Conservation (phyloP, 768 basidiomycete species). For the Phanerochaete carnosa region DNA sequence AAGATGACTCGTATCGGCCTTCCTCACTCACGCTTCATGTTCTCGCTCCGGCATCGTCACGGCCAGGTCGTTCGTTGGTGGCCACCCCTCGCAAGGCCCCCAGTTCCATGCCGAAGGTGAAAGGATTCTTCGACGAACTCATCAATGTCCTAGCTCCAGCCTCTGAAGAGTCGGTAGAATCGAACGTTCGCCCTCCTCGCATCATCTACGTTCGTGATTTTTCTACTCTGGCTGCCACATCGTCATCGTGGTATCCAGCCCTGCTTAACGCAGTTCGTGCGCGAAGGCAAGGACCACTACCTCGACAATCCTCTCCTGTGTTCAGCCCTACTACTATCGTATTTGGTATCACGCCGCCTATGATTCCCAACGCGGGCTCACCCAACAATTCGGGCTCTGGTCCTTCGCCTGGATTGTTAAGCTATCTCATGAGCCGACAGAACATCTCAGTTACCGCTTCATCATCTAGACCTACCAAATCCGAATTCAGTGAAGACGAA, state of each 20-base stretch:
- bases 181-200: constrained; percentile 46
- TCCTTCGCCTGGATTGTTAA: constrained; percentile 34
- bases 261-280: constrained; percentile 76
- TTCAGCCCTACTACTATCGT: constrained; percentile 76
- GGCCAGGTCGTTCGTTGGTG: constrained; percentile 8
- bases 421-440: constrained; percentile 43
- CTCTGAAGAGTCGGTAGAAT: constrained; percentile 22
- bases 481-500: constrained; percentile 68
- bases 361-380: constrained; percentile 34
- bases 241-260: constrained; percentile 76
- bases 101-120: constrained; percentile 41
- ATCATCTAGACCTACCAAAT: constrained; percentile 33
- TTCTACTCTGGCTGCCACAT: constrained; percentile 66
- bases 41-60: constrained; percentile 28
- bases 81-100: constrained; percentile 2
- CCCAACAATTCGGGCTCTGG: constrained; percentile 3
- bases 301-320: constrained; percentile 57
- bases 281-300: constrained; percentile 63
- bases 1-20: constrained; percentile 37
- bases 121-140: constrained; percentile 73
- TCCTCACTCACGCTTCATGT: constrained; percentile 48
- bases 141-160: constrained; percentile 52
- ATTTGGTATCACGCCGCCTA: constrained; percentile 80
- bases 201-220: constrained; percentile 86
- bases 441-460: constrained; percentile 29